phyloP scores from a whole-genome alignment of 2,329 filamentous ascomycete species.

The Aspergillus nomiae region DNA sequence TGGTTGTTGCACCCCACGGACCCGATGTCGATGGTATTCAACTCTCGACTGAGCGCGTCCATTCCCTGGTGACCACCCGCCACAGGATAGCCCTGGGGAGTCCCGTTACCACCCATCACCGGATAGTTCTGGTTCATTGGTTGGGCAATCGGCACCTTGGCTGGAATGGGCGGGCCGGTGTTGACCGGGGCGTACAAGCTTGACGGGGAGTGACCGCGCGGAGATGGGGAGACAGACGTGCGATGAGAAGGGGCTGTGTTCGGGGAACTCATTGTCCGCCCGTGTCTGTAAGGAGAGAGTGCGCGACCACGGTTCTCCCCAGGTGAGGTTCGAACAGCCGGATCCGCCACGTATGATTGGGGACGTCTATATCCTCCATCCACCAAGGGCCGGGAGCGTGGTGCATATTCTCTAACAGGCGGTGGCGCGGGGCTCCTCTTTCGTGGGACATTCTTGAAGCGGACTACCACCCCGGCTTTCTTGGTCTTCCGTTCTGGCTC shows the following conservation, averaged over 20 bases:
- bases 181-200: slow-evolving; percentile 33
- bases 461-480: slow-evolving; percentile 52
- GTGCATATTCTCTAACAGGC: slow-evolving; percentile 11
- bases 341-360: slow-evolving; percentile 13
- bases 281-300: slow-evolving; percentile 22
- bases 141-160: slow-evolving; percentile 44
- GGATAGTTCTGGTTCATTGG: slow-evolving; percentile 32
- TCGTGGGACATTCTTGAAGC: slow-evolving; percentile 45
- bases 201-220: slow-evolving; percentile 27
- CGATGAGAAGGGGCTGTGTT: slow-evolving; percentile 26
- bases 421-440: slow-evolving; percentile 28
- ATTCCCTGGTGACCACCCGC: slow-evolving; percentile 33
- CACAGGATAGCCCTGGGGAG: slow-evolving; percentile 29
- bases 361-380: slow-evolving; percentile 9
- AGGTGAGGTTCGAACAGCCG: slow-evolving; percentile 1
- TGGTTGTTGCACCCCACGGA: slow-evolving; percentile 32
- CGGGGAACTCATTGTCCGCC: slow-evolving; percentile 27
- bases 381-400: not conserved
- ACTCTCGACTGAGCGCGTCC: slow-evolving; percentile 60
- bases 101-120: slow-evolving; percentile 26
- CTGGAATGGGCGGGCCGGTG: slow-evolving; percentile 43
- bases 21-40: slow-evolving; percentile 55
- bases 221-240: slow-evolving; percentile 34
- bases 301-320: slow-evolving; percentile 24
- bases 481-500: slow-evolving; percentile 62